A percentile compares a stretch with the other conserved stretches of the same genome.
These are phyloP conservation scores for Sugiyamaella valdiviana DNA, from an alignment of 805 yeast species.

Conservation along the genomic window DNA sequence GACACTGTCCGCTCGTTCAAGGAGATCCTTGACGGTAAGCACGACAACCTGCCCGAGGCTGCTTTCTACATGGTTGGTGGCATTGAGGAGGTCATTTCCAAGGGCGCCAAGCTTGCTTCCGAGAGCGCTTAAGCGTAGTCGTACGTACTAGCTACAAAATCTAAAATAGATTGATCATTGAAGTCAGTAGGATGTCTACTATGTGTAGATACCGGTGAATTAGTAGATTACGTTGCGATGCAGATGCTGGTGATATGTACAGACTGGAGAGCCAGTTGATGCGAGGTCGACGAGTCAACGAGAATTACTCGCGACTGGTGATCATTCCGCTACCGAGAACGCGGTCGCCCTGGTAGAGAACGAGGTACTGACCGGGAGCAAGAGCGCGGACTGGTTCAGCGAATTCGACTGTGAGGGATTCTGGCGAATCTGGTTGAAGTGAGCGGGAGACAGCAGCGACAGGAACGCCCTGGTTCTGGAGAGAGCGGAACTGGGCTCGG, in stretches of 20 bases:
- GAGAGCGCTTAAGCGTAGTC: conserved; percentile 11
- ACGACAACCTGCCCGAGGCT: conserved; percentile 97
- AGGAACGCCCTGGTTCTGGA: conserved; percentile 50
- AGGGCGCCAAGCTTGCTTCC: conserved; percentile 94
- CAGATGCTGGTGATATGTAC: too few species aligned
- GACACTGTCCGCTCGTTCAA: conserved; percentile 93
- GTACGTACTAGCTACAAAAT: neutral
- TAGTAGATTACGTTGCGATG: too few species aligned
- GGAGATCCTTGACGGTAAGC: conserved; percentile 96
- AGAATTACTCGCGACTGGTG: too few species aligned
- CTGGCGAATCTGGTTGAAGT: conserved; percentile 10
- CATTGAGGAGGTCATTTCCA: conserved; percentile 96
- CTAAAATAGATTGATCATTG: neutral
- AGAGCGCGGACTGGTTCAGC: conserved; percentile 55
- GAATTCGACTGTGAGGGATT: conserved; percentile 37
- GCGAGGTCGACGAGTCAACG: too few species aligned
- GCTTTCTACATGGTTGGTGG: conserved; percentile 99
- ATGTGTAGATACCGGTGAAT: too few species aligned
- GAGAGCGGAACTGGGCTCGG: conserved; percentile 63
- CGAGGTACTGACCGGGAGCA: conserved; percentile 85
- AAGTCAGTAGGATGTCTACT: too few species aligned
- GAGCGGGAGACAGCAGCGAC: conserved; percentile 27
- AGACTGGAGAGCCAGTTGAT: too few species aligned
- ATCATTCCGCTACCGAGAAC: conserved; percentile 51
- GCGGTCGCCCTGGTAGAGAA: conserved; percentile 57